Evolutionary conservation across 2,329 filamentous ascomycete genomes (phyloP), one percentile per base, ranked within the genome.

Genomic region (Trichoderma oligosporum): DNA sequence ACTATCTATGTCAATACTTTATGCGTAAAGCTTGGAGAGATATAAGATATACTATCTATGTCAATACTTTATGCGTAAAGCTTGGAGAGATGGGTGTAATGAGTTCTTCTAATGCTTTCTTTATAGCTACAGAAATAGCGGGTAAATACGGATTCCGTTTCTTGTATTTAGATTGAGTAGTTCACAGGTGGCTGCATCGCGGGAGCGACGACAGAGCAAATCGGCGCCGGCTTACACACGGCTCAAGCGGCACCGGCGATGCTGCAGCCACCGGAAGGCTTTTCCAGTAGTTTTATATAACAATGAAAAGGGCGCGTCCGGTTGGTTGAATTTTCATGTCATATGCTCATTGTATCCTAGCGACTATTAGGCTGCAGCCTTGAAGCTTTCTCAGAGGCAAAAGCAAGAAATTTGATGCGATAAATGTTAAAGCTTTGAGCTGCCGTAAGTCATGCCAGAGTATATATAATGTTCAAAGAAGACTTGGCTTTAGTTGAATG

Each of bases 171-270:
- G 16, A 41, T 11, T 25, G 20, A 39, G 36, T 39, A 11, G 25
- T 12, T 25, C n/a, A 14, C 47, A 22, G 22, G 25, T 7, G 8
- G 24, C 25, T 31, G 35, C 35, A 38, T 12, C 12, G 7, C 12
- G n/a, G n/a, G n/a, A n/a, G 4, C 27, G 24, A 16, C 35, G 27
- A 16, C 35, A 11, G 31, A 16, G 8, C 36, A 31, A 22, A 16
- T 45, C 52, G 52, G 52, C 42, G 24, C 52, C 24, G 52, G 35
- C 22, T 12, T 36, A 31, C 16, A 12, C 41, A 46, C 52, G 52
- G 52, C 31, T 46, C 42, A 55, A 47, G 25, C 52, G 52, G 53
- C 53, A 56, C 7, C 42, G 52, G 49, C 29, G 27, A 9, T 44
- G 39, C 49, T 54, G 53, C 51, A 54, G 39, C 35, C 44, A 47